These are phyloP conservation scores for Raphanus raphanistrum DNA, from an alignment of 345 rosid genomes.

Conservation along the genomic window DNA sequence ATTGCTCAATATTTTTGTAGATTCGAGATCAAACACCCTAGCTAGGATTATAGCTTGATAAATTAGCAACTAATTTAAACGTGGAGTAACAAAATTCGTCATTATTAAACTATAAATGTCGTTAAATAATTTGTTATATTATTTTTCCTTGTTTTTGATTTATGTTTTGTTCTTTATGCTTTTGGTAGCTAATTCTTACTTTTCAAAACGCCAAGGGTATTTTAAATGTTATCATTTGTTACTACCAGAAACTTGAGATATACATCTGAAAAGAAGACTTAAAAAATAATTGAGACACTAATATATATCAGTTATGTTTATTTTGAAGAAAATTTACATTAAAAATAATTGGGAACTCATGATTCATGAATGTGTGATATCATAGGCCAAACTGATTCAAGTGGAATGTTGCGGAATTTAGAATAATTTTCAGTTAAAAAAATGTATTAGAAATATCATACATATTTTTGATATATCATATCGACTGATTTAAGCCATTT, in stretches of 20 bases:
- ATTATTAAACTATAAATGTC: neutral
- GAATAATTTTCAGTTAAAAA: neutral
- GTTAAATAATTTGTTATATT: neutral
- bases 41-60: neutral
- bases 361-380: neutral
- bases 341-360: neutral
- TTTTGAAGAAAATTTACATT: neutral
- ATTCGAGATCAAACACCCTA: neutral
- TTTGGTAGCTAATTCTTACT: neutral
- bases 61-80: neutral
- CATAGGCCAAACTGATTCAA: neutral
- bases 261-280: neutral
- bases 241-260: neutral
- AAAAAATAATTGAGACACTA: neutral
- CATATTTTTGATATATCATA: neutral
- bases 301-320: neutral
- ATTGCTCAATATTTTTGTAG: neutral
- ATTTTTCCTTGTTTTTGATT: neutral
- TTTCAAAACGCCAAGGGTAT: neutral
- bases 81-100: neutral
- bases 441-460: neutral
- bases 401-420: neutral
- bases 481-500: neutral
- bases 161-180: neutral
- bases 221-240: neutral